Percentiles rank a stretch among this genome's conserved stretches.
These are phyloP conservation scores for Limnanthes douglasii DNA, from an alignment of 345 rosid genomes.

Conservation along the genomic window DNA sequence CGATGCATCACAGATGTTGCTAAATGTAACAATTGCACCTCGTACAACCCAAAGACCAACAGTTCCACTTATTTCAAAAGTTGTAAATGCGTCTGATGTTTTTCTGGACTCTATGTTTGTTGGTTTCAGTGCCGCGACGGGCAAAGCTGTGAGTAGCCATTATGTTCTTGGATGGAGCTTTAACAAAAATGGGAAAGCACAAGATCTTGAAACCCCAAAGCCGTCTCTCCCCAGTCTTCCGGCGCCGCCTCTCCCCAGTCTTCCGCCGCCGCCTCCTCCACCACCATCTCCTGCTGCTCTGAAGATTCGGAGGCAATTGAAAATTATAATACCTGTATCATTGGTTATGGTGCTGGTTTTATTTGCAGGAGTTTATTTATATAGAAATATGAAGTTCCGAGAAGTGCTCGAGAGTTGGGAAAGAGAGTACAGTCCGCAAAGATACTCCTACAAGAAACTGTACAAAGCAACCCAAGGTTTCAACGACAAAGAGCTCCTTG, in stretches of 20 bases:
- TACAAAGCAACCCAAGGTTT: constrained; percentile 55
- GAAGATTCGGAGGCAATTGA: too few species aligned
- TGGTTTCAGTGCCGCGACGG: constrained; percentile 54
- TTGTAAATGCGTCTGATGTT: constrained; percentile 22
- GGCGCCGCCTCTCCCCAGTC: too few species aligned
- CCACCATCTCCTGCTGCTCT: constrained; percentile 21
- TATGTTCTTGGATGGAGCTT: constrained; percentile 61
- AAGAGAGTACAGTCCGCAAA: constrained; percentile 35
- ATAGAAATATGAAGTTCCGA: constrained; percentile 30
- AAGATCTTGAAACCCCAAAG: constrained; percentile 17
- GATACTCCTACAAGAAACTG: constrained; percentile 42
- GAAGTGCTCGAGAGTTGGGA: constrained; percentile 67
- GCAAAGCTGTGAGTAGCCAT: constrained; percentile 21
- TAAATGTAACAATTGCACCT: constrained; percentile 35
- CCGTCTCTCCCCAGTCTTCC: too few species aligned
- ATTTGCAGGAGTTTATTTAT: constrained; percentile 10
- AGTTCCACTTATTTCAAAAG: constrained; percentile 30
- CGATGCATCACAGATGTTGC: constrained; percentile 12
- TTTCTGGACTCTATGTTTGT: constrained; percentile 27
- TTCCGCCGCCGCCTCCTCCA: constrained; percentile 35
- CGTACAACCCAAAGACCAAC: constrained; percentile 16
- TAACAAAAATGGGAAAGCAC: constrained; percentile 16
- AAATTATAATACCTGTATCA: neutral
- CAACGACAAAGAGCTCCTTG: constrained; percentile 28
- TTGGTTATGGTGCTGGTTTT: constrained; percentile 6